Evolutionary conservation across 2,329 filamentous ascomycete species (phyloP), one percentile per base, ranked within the genome.

Genomic region (Xylariaceae sp.): DNA sequence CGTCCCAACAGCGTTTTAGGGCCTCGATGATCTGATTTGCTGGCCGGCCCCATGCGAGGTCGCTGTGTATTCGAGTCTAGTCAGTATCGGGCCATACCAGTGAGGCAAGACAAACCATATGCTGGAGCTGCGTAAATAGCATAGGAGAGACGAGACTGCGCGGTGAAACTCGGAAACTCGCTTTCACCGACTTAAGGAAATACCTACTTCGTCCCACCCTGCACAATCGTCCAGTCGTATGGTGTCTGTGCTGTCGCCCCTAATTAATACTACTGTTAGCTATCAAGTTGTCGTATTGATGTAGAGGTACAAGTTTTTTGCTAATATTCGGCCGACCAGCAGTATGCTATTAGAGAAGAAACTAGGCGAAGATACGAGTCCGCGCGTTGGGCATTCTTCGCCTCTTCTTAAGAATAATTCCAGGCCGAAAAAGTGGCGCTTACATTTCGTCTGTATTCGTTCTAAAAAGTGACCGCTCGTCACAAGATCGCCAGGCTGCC

Each of bases 201-300:
- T n/a, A 64, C 73, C 46, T 70, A 80, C 74, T 88, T 88, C 42
- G 85, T 87, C 2, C 85, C 85, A 7, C 82, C 85, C 2, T 88
- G 76, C 4, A 87, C 69, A 26, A 88, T 78, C 11, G 81, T 78
- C 82, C 84, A 88, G 72, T 87, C 65, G 10, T 55, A 67, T 8
- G 55, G 57, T 13, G 62, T 39, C 16, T 55, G 2, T 43, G 53
- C 49, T 24, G 2, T 2, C 9, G 13, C 16, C 59, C 55, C 55
- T 62, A 15, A 9, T 29, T 7, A 15, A 39, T 3, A 36, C 16
- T 9, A 4, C 4, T 36, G 26, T 62, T 11, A 61, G 54, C 21
- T 18, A 29, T 16, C 18, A 24, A 29, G 13, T 16, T 27, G 6
- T 16, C 11, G 11, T 10, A 16, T 29, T 29, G n/a, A n/a, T n/a